phyloP scores from a whole-genome alignment of 768 basidiomycete genomes.

The Pleurotus djamor region DNA sequence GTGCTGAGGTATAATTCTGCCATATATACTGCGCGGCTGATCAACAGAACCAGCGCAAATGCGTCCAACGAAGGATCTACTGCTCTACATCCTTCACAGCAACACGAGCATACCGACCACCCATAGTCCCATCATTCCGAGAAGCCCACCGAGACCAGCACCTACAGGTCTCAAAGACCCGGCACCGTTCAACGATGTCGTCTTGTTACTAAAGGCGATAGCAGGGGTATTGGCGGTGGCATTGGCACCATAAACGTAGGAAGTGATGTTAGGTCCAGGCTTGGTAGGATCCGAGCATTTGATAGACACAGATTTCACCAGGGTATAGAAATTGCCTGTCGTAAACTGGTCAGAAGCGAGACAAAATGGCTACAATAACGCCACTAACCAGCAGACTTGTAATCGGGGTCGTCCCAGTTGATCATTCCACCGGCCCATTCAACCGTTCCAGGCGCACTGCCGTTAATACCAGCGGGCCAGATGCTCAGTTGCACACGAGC shows the following conservation, averaged over 20 bases:
- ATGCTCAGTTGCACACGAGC: slow-evolving; percentile 78
- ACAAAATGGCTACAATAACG: not conserved
- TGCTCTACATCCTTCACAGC: slow-evolving; percentile 1
- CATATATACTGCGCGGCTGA: too few species aligned
- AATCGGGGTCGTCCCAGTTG: slow-evolving; percentile 80
- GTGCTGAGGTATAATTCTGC: too few species aligned
- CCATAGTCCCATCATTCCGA: slow-evolving; percentile 16
- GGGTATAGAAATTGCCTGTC: slow-evolving; percentile 70
- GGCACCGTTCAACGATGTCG: slow-evolving; percentile 52
- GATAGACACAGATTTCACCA: slow-evolving; percentile 60
- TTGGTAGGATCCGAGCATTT: slow-evolving; percentile 54
- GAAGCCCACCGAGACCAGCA: slow-evolving; percentile 10
- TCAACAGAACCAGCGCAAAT: too few species aligned
- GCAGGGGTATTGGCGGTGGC: slow-evolving; percentile 47
- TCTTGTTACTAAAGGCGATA: slow-evolving; percentile 57
- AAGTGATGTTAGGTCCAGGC: slow-evolving; percentile 45
- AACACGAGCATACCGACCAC: slow-evolving; percentile 13
- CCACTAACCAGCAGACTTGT: slow-evolving; percentile 53
- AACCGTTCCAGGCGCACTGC: slow-evolving; percentile 64
- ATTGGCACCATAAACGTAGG: slow-evolving; percentile 65
- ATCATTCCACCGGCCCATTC: slow-evolving; percentile 83
- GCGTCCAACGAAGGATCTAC: too few species aligned
- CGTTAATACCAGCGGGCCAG: slow-evolving; percentile 79
- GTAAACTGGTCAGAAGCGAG: not conserved
- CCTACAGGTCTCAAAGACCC: slow-evolving; percentile 7